A percentile compares a stretch with the other conserved stretches of the same genome.
These are phyloP conservation scores for Lepidium africanum DNA, from an alignment of 345 rosid species.

Conservation along the genomic window DNA sequence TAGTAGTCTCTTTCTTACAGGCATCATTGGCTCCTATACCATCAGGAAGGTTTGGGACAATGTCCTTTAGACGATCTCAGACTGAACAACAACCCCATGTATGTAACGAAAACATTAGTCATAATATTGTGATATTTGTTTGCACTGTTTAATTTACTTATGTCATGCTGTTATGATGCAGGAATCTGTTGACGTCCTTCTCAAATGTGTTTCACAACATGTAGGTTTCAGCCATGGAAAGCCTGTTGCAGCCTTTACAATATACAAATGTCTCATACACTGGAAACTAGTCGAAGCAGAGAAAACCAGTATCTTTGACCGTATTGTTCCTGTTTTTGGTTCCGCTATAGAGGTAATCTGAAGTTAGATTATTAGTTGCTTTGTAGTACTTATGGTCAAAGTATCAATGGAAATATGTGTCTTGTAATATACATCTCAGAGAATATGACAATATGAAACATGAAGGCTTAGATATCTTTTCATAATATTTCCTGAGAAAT, in stretches of 20 bases:
- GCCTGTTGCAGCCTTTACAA: slow-evolving; percentile 79
- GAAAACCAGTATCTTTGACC: slow-evolving; percentile 87
- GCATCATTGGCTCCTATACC: slow-evolving; percentile 45
- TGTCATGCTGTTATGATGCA: slow-evolving; percentile 25
- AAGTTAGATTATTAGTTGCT: neutral
- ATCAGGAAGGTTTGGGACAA: slow-evolving; percentile 39
- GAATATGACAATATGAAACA: neutral
- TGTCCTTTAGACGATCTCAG: slow-evolving; percentile 48
- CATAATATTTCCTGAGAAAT: neutral
- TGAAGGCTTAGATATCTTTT: neutral
- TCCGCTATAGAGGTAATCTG: slow-evolving; percentile 74
- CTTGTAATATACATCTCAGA: neutral
- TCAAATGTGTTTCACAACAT: slow-evolving; percentile 51
- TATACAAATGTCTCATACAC: slow-evolving; percentile 84
- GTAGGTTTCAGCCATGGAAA: slow-evolving; percentile 70
- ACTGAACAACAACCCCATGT: slow-evolving; percentile 63
- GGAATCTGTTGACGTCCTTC: slow-evolving; percentile 70
- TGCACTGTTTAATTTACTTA: slow-evolving; percentile 17
- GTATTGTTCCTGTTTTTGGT: slow-evolving; percentile 82
- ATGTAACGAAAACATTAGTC: slow-evolving; percentile 12
- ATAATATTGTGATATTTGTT: neutral
- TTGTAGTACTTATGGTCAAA: neutral
- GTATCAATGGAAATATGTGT: neutral
- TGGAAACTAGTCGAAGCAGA: slow-evolving; percentile 93
- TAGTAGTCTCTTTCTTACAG: slow-evolving; percentile 28